Conservation (phyloP, 2,329 filamentous ascomycete genomes). For the Magnaporthales sp. region DNA sequence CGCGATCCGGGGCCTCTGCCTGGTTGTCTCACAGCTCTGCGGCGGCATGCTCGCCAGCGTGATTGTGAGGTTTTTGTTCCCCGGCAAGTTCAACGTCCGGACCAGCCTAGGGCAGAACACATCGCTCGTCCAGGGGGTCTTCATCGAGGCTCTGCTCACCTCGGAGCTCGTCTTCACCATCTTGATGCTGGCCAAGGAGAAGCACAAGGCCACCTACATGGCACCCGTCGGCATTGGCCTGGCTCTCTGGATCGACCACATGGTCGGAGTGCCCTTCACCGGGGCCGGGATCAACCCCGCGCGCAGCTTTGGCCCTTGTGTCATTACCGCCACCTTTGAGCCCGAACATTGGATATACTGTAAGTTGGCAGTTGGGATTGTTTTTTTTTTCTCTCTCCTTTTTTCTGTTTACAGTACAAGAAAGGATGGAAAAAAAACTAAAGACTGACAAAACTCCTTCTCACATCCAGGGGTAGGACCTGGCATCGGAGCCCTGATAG, state of each 20-base stretch:
- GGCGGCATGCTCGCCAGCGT: slow-evolving; percentile 3
- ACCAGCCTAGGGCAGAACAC: slow-evolving; percentile 17
- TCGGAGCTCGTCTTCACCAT: slow-evolving; percentile 44
- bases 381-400: no score
- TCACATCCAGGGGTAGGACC: slow-evolving; percentile 36
- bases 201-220: slow-evolving; percentile 54
- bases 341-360: slow-evolving; percentile 42
- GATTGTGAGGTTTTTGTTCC: slow-evolving; percentile 1
- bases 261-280: slow-evolving; percentile 32
- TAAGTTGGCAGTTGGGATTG: slow-evolving; percentile 6
- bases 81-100: background rate
- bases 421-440: background rate
- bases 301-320: slow-evolving; percentile 39
- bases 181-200: slow-evolving; percentile 52
- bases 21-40: slow-evolving; percentile 2
- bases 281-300: slow-evolving; percentile 42
- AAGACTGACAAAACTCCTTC: slow-evolving; percentile 8
- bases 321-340: slow-evolving; percentile 29
- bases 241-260: slow-evolving; percentile 43
- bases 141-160: slow-evolving; percentile 48
- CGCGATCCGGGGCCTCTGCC: background rate
- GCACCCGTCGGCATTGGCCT: slow-evolving; percentile 56
- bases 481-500: slow-evolving; percentile 37
- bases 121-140: slow-evolving; percentile 37
- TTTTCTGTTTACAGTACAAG: no score